These are phyloP conservation scores for Solanum hybrid DNA, from an alignment of 305 asterid species.

Conservation along the genomic window DNA sequence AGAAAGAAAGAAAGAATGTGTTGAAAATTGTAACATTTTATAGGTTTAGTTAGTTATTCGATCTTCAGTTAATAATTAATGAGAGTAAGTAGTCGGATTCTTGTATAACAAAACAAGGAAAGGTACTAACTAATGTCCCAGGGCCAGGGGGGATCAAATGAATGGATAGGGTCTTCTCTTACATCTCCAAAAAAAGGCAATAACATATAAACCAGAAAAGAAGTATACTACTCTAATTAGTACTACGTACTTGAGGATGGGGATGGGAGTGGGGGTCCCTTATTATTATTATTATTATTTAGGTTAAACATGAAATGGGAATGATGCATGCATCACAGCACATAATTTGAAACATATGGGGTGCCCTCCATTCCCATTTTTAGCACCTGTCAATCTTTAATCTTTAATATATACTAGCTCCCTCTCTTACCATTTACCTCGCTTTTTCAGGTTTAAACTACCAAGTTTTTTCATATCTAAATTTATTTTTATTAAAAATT, in stretches of 20 bases:
- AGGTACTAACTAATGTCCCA: no score
- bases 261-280: neutral
- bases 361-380: neutral
- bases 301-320: neutral
- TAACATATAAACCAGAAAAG: neutral
- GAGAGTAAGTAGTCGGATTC: neutral
- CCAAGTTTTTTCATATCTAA: neutral
- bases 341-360: neutral
- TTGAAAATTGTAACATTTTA: neutral
- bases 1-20: neutral
- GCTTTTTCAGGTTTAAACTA: neutral
- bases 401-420: neutral
- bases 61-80: no score
- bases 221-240: no score
- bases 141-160: neutral
- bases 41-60: neutral
- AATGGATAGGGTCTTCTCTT: neutral
- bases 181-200: neutral
- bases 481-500: no score
- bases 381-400: neutral
- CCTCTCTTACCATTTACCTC: neutral
- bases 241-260: neutral
- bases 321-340: neutral
- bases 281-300: neutral
- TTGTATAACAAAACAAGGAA: neutral